Base-by-base conservation (phyloP, 179 eudicot species). In the Drosera spatulata region DNA sequence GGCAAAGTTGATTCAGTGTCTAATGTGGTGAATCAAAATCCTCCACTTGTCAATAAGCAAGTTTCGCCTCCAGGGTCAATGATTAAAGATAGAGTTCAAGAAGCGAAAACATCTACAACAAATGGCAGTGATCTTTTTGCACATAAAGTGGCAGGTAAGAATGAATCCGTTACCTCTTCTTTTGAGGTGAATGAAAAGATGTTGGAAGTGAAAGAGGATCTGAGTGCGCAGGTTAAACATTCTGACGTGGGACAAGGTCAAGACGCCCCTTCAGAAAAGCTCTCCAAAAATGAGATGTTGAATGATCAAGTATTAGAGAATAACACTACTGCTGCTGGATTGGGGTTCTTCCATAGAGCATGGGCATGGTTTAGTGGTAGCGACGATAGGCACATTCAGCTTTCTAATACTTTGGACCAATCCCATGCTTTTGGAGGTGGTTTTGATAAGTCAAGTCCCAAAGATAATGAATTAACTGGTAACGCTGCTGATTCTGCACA, bases 291-390 rank as follows among this genome's bases (percentile, higher is more conserved):
- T 15, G 52, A 55, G 15, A 7, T 22, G 37, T 50, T 7, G 2
- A 62, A 47, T 56, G 45, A 45, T 39, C 38, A 57, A 38, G 57
- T 4, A 11, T 59, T 53, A 55, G 64, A 39, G 50, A 48, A 59
- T 50, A 4, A 39, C 46, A 33, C 43, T 53, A 59, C 84, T 38
- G 51, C 47, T 51, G 9, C 67, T 43, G 8, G 8, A 4, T 43
- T 55, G 73, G 85, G 84, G 12, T 33, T 79, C 42, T 67, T 79
- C 41, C 70, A 45, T 64, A 70, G 67, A 55, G 60, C 72, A 13
- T 82, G 85, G 87, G 67, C 56, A 44, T 79, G 79, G 87, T 77
- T 84, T 62, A 58, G 68, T 11, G 61, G 59, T 42, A 67, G 65
- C 60, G 38, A 2, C 65, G 72, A 41, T 71, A 33, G 59, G 38